Base-by-base conservation (phyloP, 2,329 filamentous ascomycete genomes). In the Emergomyces orientalis region DNA sequence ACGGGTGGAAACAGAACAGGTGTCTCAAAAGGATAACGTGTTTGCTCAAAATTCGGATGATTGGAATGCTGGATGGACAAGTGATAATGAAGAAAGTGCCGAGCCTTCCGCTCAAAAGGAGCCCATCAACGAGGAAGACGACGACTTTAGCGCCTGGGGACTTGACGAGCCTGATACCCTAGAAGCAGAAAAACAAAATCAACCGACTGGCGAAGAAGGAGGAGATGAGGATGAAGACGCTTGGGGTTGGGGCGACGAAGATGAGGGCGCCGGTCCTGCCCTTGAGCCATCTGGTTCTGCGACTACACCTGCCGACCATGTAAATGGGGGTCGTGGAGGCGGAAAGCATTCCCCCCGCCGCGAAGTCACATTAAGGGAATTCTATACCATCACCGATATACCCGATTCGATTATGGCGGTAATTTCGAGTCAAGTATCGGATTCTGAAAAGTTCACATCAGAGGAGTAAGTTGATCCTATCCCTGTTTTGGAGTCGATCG, bases 341-440 rank as follows among this genome's bases (percentile, higher is more conserved):
- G 41, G 32, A 4, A 59, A 64, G 25, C 34, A 22, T 61, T 19
- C 62, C 62, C 62, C 67, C 49, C 64, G 79, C 9, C 81, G 85
- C 62, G 88, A 94, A 71, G 78, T 97, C 64, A 88, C 89, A 0
- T 77, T 97, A 54, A 88, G 83, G 65, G 94, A 99, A 76, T 89
- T 84, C 1, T 99, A 96, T 74, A 89, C 87, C 63, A 89, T 96
- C 60, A 97, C 93, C 0, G 88, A 89, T 2, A 88, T 97, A 73
- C 93, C 94, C 0, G 87, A 91, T 65, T 84, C 87, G 3, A 86
- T 97, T 14, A 66, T 80, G n/a, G 68, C 69, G 2, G 73, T 80
- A 51, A 72, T 81, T 59, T 68, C 67, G 49, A 72, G 71, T 52
- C 76, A 80, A 61, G 68, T 80, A 43, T 64, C 68, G 14, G 79